Conservation (phyloP, 2,329 filamentous ascomycete genomes). For the Macrophomina pseudophaseolina region DNA sequence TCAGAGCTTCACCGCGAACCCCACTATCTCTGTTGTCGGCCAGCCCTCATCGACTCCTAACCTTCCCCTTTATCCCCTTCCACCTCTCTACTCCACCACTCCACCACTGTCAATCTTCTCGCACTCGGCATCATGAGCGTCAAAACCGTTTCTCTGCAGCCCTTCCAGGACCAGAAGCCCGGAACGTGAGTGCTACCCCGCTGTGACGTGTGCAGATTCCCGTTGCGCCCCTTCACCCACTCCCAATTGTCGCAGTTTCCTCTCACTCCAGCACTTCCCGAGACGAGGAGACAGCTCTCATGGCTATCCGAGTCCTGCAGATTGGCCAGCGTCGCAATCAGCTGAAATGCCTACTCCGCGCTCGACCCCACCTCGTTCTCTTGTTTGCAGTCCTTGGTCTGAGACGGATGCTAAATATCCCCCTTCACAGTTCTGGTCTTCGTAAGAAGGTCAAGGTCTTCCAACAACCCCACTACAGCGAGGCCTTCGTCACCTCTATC, state of each 20-base stretch:
- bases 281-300: no score
- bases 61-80: conserved; percentile 14
- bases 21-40: conserved; percentile 23
- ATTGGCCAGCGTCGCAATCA: background rate
- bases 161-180: conserved; percentile 96
- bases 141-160: conserved; percentile 79
- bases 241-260: conserved; percentile 27
- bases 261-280: no score
- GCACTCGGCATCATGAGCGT: conserved; percentile 60
- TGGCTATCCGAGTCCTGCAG: no score
- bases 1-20: conserved; percentile 22
- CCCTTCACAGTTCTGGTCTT: conserved; percentile 77
- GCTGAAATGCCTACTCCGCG: no score
- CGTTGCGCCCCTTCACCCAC: conserved; percentile 27
- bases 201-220: conserved; percentile 1
- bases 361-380: background rate
- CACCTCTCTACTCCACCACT: background rate
- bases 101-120: conserved; percentile 7
- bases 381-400: background rate
- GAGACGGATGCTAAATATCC: conserved; percentile 8
- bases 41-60: conserved; percentile 16
- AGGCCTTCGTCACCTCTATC: conserved; percentile 93
- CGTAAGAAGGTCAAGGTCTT: conserved; percentile 99
- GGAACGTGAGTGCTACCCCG: conserved; percentile 78
- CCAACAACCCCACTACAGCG: conserved; percentile 93